Percentiles rank a stretch among this genome's conserved stretches.
Conservation (phyloP, 2,329 filamentous ascomycete species). For the Cladosporium sp. region DNA sequence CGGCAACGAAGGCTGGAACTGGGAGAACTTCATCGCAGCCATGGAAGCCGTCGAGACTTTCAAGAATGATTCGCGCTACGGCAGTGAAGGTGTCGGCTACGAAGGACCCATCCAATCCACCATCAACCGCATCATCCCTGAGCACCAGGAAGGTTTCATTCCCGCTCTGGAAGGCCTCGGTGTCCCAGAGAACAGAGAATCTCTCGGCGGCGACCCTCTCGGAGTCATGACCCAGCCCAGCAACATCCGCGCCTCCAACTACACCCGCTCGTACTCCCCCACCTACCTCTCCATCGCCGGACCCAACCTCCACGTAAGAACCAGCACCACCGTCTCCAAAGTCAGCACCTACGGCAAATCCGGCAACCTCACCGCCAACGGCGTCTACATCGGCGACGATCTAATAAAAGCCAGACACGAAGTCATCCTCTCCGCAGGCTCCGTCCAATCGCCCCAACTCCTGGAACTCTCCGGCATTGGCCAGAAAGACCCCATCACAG, state of each 20-base stretch:
- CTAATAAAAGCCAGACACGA: constrained; percentile 25
- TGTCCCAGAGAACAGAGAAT: constrained; percentile 38
- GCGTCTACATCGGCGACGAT: constrained; percentile 7
- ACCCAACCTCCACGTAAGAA: constrained; percentile 39
- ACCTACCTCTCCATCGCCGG: constrained; percentile 40
- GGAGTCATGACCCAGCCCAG: constrained; percentile 49
- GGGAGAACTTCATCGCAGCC: constrained; percentile 17
- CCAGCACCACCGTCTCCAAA: constrained; percentile 36
- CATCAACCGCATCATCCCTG: constrained; percentile 42
- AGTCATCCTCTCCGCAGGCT: constrained; percentile 25
- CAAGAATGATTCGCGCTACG: constrained; percentile 10
- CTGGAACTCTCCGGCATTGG: constrained; percentile 26
- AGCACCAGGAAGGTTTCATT: constrained; percentile 41
- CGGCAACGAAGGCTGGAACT: constrained; percentile 31
- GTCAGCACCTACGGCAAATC: constrained; percentile 25
- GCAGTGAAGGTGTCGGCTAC: constrained; percentile 25
- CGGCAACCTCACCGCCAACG: not conserved
- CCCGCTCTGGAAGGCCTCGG: constrained; percentile 46
- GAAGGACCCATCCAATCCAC: constrained; percentile 31
- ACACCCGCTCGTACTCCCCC: constrained; percentile 46
- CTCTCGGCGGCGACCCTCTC: constrained; percentile 46
- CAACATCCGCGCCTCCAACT: constrained; percentile 45
- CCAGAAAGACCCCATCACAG: constrained; percentile 11
- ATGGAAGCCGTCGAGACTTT: constrained; percentile 14
- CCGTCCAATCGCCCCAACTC: constrained; percentile 26